Percentiles rank a stretch among this genome's conserved stretches.
Conservation (phyloP, 2,329 filamentous ascomycete species). For the Trichothecium sympodiale region DNA sequence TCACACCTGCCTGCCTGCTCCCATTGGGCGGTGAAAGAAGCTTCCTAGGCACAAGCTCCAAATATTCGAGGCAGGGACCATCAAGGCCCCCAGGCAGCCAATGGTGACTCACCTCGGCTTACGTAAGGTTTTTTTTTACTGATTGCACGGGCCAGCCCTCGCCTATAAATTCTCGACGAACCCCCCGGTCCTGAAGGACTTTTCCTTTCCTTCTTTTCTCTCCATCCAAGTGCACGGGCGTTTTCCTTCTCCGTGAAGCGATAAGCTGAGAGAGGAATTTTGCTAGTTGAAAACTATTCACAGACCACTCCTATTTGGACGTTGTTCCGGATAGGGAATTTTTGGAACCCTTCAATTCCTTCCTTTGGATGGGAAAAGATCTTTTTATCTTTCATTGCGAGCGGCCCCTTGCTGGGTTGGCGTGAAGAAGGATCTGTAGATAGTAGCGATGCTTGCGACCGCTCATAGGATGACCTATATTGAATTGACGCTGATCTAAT, state of each 20-base stretch:
- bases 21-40: background rate
- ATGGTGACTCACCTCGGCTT: too few relatives aligned
- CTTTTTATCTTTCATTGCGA: constrained; percentile 30
- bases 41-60: too few relatives aligned
- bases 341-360: constrained; percentile 44
- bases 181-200: constrained; percentile 13
- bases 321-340: constrained; percentile 60
- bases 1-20: too few relatives aligned
- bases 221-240: constrained; percentile 57
- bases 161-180: constrained; percentile 21
- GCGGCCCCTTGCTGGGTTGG: constrained; percentile 17
- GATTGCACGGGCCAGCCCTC: background rate
- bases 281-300: constrained; percentile 80
- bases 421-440: constrained; percentile 32
- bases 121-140: background rate
- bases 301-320: constrained; percentile 56
- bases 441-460: too few relatives aligned
- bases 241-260: constrained; percentile 50
- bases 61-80: too few relatives aligned
- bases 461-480: too few relatives aligned
- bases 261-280: constrained; percentile 70
- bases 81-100: background rate
- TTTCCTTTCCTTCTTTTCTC: constrained; percentile 32
- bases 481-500: too few relatives aligned
- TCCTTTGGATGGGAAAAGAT: constrained; percentile 10